Conservation (phyloP, 345 rosid genomes). For the Lepidium didymum region DNA sequence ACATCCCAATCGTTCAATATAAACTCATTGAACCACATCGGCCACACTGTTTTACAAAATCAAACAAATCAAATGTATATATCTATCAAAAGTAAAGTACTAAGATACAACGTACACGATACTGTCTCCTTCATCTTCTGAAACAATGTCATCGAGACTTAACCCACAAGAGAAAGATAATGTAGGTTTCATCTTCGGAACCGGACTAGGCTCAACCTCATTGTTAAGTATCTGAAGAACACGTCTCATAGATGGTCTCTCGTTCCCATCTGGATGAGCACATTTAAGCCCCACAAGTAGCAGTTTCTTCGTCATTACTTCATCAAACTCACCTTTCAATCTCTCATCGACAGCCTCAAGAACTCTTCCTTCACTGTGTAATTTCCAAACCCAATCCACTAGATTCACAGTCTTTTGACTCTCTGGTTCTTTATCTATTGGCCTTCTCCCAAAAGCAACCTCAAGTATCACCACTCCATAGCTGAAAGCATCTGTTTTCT, state of each 20-base stretch:
- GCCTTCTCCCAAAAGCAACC: constrained; percentile 88
- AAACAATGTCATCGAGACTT: constrained; percentile 76
- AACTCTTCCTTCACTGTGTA: constrained; percentile 62
- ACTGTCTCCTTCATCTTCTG: constrained; percentile 53
- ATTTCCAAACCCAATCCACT: constrained; percentile 92
- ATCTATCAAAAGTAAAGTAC: background rate
- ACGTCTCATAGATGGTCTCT: constrained; percentile 80
- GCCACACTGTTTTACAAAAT: constrained; percentile 20
- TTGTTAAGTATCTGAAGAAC: constrained; percentile 75
- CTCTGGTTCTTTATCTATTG: constrained; percentile 62
- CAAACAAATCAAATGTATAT: constrained; percentile 23
- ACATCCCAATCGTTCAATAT: constrained; percentile 45
- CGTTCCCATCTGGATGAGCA: constrained; percentile 68
- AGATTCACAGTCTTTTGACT: constrained; percentile 70
- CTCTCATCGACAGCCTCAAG: constrained; percentile 68
- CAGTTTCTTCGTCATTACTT: constrained; percentile 76
- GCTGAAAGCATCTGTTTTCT: constrained; percentile 84
- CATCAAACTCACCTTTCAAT: constrained; percentile 53
- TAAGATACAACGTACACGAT: constrained; percentile 18
- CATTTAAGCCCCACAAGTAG: constrained; percentile 76
- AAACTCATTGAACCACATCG: constrained; percentile 51
- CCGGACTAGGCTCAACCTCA: constrained; percentile 45
- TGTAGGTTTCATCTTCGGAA: constrained; percentile 73
- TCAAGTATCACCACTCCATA: constrained; percentile 87
- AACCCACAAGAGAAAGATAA: constrained; percentile 62